Percentiles rank a stretch among this genome's conserved stretches.
These are phyloP conservation scores for Sphagnum tenellum DNA, from an alignment of 225 moss, liverwort and hornwort genomes.

Conservation along the genomic window DNA sequence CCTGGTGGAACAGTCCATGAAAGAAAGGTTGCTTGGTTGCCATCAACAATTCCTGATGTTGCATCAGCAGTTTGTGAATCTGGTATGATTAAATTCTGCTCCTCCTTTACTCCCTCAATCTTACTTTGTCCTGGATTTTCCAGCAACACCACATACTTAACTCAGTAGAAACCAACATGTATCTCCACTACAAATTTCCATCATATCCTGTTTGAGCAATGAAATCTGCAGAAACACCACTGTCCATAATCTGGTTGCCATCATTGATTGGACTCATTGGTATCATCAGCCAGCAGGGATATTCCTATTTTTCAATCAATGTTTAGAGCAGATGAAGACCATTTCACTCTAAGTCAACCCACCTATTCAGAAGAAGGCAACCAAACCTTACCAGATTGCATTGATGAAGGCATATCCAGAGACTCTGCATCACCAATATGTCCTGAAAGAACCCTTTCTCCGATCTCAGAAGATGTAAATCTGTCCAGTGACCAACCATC, in stretches of 20 bases:
- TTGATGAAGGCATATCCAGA: constrained; percentile 31
- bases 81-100: constrained; percentile 11
- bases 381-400: constrained; percentile 26
- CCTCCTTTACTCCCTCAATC: constrained; percentile 9
- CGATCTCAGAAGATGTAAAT: constrained; percentile 15
- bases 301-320: not conserved
- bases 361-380: constrained; percentile 9
- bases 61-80: constrained; percentile 5
- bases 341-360: not conserved
- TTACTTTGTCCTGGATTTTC: not conserved
- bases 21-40: constrained; percentile 19
- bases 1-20: constrained; percentile 36
- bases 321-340: not conserved
- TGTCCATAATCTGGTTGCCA: no score
- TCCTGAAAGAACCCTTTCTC: constrained; percentile 6
- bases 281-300: not conserved
- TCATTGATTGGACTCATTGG: no score
- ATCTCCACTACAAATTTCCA: no score
- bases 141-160: no score
- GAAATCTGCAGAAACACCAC: no score
- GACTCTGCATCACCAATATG: constrained; percentile 7
- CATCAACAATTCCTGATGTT: constrained; percentile 12
- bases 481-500: constrained; percentile 65
- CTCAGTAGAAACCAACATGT: no score
- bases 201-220: no score